Conservation (phyloP, 495 filamentous ascomycete species). For the Tuber microsphaerosporum region DNA sequence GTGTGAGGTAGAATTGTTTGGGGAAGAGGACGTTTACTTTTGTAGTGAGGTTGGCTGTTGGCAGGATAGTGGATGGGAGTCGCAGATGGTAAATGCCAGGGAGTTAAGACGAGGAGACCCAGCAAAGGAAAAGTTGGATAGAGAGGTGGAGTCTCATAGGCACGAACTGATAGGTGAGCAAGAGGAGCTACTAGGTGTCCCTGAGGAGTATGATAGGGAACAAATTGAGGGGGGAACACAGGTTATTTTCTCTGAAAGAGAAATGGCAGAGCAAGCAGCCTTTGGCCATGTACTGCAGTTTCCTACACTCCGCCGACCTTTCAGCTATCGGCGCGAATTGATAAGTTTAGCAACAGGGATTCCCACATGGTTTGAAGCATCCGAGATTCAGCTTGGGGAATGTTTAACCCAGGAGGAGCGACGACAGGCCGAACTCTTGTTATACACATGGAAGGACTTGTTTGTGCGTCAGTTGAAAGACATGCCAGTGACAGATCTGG, state of each 20-base stretch:
- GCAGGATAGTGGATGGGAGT: neutral
- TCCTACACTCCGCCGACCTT: neutral
- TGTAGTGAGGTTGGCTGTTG: neutral
- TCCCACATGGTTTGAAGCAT: neutral
- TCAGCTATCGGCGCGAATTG: neutral
- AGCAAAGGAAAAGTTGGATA: no score
- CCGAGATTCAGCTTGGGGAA: neutral
- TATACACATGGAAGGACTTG: neutral
- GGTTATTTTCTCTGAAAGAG: no score
- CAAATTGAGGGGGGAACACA: no score
- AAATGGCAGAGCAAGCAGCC: neutral
- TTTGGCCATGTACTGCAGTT: neutral
- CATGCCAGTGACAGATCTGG: neutral
- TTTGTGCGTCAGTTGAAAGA: neutral
- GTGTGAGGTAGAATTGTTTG: no score
- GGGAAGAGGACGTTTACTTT: neutral
- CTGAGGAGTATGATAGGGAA: neutral
- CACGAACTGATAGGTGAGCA: neutral
- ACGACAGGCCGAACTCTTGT: rapidly evolving
- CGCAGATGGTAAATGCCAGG: neutral
- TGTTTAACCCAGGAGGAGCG: rapidly evolving
- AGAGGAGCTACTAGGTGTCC: neutral
- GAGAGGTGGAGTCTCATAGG: no score
- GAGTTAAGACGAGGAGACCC: neutral
- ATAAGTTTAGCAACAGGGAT: neutral